Percentiles rank a stretch among this genome's conserved stretches.
These are phyloP conservation scores for Penicillium sclerotigenum DNA, from an alignment of 2,329 filamentous ascomycete species.

Conservation along the genomic window DNA sequence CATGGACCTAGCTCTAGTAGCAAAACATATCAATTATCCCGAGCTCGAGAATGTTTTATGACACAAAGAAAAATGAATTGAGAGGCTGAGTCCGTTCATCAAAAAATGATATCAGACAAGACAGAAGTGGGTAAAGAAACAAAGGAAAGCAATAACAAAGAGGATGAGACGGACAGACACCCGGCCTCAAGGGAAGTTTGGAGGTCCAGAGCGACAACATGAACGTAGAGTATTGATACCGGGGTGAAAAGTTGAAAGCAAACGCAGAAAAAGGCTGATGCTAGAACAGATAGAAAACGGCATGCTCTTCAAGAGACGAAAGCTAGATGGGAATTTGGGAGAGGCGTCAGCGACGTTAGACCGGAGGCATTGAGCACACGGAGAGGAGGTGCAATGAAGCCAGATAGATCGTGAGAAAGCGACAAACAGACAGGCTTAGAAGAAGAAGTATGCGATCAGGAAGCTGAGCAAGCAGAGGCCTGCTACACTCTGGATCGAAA, in stretches of 20 bases:
- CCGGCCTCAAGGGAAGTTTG: background rate
- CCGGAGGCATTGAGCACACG: conserved; percentile 20
- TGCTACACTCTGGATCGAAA: conserved; percentile 82
- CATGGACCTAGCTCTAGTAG: background rate
- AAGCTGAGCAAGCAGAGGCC: conserved; percentile 84
- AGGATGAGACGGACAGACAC: background rate
- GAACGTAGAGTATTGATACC: conserved; percentile 22
- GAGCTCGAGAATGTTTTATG: conserved; percentile 19
- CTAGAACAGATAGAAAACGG: conserved; percentile 24
- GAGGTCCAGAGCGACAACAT: conserved; percentile 1
- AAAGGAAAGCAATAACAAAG: conserved; percentile 10
- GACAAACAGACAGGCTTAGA: conserved; percentile 52
- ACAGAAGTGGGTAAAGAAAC: conserved; percentile 13
- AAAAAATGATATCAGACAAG: conserved; percentile 27
- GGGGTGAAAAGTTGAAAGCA: conserved; percentile 11
- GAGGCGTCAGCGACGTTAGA: conserved; percentile 26
- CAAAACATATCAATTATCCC: conserved; percentile 15
- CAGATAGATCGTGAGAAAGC: conserved; percentile 7
- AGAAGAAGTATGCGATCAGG: conserved; percentile 92
- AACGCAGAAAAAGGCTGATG: conserved; percentile 27
- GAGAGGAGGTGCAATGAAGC: conserved; percentile 5
- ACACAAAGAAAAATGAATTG: conserved; percentile 18
- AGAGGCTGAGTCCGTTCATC: conserved; percentile 24
- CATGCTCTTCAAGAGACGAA: conserved; percentile 26
- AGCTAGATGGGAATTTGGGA: conserved; percentile 22